These are phyloP conservation scores for Pseudogymnoascus sp. DNA, from an alignment of 2,329 filamentous ascomycete species.

Conservation along the genomic window DNA sequence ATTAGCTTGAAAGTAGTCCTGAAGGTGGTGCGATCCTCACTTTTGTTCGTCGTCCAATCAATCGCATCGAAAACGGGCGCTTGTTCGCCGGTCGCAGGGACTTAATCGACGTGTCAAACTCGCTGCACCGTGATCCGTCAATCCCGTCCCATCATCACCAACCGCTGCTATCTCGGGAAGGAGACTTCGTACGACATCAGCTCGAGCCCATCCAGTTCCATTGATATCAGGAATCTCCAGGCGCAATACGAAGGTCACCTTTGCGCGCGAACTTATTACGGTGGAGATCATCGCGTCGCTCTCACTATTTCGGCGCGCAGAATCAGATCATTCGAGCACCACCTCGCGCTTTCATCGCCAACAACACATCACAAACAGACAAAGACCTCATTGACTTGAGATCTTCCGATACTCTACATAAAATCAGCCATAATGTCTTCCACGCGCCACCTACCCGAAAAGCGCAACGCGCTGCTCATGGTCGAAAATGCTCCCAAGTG, in stretches of 20 bases:
- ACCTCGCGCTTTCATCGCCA: not conserved
- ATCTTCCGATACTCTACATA: not conserved
- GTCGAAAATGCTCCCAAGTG: conserved; percentile 8
- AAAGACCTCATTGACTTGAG: not conserved
- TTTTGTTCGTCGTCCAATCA: not conserved
- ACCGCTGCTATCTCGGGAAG: not conserved
- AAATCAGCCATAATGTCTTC: not conserved
- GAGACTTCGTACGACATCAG: not conserved
- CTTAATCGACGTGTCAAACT: conserved; percentile 6
- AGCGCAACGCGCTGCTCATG: conserved; percentile 10
- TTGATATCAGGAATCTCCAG: not conserved
- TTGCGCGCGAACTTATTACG: not conserved
- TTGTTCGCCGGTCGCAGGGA: conserved; percentile 1
- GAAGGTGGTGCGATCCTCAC: not conserved
- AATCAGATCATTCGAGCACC: not conserved
- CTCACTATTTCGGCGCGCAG: not conserved
- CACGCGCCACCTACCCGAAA: conserved; percentile 8
- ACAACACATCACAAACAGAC: not conserved
- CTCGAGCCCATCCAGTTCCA: not conserved
- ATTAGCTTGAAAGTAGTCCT: not conserved
- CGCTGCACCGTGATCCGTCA: not conserved
- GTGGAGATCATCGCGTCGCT: conserved; percentile 1
- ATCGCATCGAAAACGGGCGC: not conserved
- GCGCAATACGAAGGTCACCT: not conserved
- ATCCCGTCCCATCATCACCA: conserved; percentile 1